Evolutionary conservation across 2,329 filamentous ascomycete species (phyloP).

Genomic region (Mycosphaerella arachidis): DNA sequence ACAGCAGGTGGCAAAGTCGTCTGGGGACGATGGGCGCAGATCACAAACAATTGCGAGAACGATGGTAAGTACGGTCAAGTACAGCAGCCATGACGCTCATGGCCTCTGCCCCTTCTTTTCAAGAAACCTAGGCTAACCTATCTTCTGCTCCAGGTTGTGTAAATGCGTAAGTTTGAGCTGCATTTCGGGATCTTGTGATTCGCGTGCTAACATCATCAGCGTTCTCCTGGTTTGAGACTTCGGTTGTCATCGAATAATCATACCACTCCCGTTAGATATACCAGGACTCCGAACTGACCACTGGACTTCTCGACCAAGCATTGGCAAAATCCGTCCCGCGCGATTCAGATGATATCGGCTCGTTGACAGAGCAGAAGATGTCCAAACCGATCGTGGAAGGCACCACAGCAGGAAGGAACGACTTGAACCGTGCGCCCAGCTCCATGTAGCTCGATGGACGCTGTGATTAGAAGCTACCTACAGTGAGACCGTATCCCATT

Average conservation of each 20-base stretch:
- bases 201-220: slow-evolving; percentile 1
- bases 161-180: slow-evolving; percentile 6
- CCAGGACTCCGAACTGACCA: background rate
- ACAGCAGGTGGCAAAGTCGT: slow-evolving; percentile 90
- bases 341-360: background rate
- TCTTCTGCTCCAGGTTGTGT: background rate
- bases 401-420: background rate
- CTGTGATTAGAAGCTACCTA: background rate
- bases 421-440: background rate
- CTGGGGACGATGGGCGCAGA: slow-evolving; percentile 80
- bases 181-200: background rate
- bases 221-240: slow-evolving; percentile 14
- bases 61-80: slow-evolving; percentile 42
- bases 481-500: background rate
- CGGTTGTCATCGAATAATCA: background rate
- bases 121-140: background rate
- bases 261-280: background rate
- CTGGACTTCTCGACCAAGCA: background rate
- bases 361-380: no score
- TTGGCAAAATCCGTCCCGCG: background rate
- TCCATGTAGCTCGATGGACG: background rate
- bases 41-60: slow-evolving; percentile 58
- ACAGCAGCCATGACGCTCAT: no score
- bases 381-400: background rate
- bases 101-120: background rate